Evolutionary conservation across 2,329 filamentous ascomycete species (phyloP).

Genomic region (Cladophialophora chaetospira): DNA sequence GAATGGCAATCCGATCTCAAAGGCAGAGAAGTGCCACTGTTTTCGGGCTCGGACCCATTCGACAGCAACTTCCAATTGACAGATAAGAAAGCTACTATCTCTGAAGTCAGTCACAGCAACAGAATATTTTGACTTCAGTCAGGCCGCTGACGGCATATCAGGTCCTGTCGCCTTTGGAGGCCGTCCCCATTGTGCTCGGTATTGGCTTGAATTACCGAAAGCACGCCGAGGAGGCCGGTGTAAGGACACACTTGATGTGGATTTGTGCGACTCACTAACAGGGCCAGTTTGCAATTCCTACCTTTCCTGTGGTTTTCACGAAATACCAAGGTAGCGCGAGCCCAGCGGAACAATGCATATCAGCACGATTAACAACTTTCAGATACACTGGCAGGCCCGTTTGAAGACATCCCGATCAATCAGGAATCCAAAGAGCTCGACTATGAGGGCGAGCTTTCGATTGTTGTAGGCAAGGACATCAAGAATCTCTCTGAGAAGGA

Average conservation of each 20-base stretch:
- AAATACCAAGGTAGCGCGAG: constrained; percentile 34
- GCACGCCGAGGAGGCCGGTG: constrained; percentile 29
- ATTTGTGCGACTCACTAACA: not conserved
- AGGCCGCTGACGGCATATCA: constrained; percentile 33
- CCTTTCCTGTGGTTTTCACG: constrained; percentile 45
- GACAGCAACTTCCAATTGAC: not conserved
- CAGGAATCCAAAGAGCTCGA: constrained; percentile 40
- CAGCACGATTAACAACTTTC: not conserved
- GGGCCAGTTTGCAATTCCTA: constrained; percentile 36
- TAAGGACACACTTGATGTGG: constrained; percentile 2
- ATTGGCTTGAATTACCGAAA: constrained; percentile 31
- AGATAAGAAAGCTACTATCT: constrained; percentile 3
- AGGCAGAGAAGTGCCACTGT: constrained; percentile 4
- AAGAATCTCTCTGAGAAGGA: constrained; percentile 50
- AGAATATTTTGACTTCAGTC: not conserved
- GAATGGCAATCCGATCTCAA: constrained; percentile 15
- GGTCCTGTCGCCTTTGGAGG: constrained; percentile 44
- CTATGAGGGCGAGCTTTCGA: constrained; percentile 33
- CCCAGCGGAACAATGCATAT: no score
- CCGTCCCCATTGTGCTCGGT: constrained; percentile 25
- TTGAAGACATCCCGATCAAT: constrained; percentile 41
- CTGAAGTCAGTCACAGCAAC: constrained; percentile 34
- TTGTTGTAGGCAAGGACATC: constrained; percentile 57
- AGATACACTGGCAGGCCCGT: constrained; percentile 36
- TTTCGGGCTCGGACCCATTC: constrained; percentile 5